Percentiles rank a stretch among this genome's conserved stretches.
These are phyloP conservation scores for Lactuca sativa DNA, from an alignment of 129 eudicot species.

Conservation along the genomic window DNA sequence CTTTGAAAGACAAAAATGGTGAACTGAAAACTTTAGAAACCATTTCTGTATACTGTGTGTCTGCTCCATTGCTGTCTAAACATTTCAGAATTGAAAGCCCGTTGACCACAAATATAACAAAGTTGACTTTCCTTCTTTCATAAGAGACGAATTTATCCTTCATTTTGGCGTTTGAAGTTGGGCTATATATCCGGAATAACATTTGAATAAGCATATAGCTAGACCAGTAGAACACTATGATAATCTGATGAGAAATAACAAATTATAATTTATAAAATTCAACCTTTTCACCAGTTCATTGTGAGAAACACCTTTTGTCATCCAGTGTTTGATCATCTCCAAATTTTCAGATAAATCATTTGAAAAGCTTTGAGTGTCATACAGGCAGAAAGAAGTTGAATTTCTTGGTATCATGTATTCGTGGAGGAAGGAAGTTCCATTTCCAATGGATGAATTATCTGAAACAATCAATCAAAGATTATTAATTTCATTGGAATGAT, in stretches of 20 bases:
- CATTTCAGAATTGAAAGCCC: conserved; percentile 68
- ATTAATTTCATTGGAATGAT: background rate
- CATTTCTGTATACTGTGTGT: conserved; percentile 37
- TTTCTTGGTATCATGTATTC: conserved; percentile 72
- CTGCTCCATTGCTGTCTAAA: conserved; percentile 38
- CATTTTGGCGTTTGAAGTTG: conserved; percentile 39
- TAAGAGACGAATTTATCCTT: conserved; percentile 17
- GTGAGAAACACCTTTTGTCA: conserved; percentile 70
- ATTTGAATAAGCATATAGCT: background rate
- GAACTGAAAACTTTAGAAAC: conserved; percentile 44
- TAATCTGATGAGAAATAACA: too few species aligned
- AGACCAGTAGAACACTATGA: background rate
- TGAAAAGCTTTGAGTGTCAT: conserved; percentile 69
- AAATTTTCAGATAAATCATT: conserved; percentile 42
- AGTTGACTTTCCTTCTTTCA: conserved; percentile 52
- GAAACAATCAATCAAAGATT: conserved; percentile 20
- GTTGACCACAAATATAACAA: conserved; percentile 75
- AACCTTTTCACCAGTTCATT: conserved; percentile 62
- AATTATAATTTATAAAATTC: too few species aligned
- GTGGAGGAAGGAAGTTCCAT: conserved; percentile 73
- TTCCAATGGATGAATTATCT: conserved; percentile 54
- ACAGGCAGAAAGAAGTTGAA: conserved; percentile 64
- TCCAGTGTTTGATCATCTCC: conserved; percentile 52
- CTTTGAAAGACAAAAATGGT: conserved; percentile 68
- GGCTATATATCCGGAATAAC: conserved; percentile 22